These are phyloP conservation scores for Claviceps sp. DNA, from an alignment of 2,329 filamentous ascomycete genomes.

Conservation along the genomic window DNA sequence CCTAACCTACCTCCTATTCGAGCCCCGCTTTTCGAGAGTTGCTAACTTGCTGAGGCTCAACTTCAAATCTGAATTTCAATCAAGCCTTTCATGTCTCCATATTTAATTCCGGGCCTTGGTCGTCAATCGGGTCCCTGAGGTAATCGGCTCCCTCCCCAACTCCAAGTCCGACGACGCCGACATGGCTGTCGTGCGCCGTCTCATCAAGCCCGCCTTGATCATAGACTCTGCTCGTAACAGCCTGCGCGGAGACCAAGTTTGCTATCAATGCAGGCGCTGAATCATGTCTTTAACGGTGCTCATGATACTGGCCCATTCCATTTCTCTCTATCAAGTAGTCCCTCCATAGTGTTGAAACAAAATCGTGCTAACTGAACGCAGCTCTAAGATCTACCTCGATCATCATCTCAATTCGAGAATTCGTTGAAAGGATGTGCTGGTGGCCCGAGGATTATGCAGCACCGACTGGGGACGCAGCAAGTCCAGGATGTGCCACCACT, in stretches of 20 bases:
- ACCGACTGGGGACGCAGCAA: neutral
- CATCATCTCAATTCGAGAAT: neutral
- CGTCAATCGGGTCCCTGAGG: neutral
- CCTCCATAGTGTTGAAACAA: neutral
- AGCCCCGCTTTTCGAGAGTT: neutral
- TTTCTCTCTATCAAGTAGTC: neutral
- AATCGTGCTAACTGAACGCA: slow-evolving; percentile 1
- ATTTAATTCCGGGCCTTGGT: neutral
- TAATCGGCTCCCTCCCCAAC: neutral
- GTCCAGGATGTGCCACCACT: slow-evolving; percentile 1
- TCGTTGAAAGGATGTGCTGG: neutral
- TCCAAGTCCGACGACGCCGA: neutral
- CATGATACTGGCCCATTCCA: neutral
- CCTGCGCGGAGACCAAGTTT: neutral
- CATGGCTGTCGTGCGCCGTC: neutral
- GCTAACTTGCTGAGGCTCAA: too few species aligned
- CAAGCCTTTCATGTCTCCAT: neutral
- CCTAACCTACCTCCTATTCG: neutral
- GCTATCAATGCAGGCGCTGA: neutral
- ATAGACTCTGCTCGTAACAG: neutral
- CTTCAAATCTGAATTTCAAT: too few species aligned
- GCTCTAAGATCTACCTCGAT: neutral
- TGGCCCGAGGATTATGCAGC: neutral
- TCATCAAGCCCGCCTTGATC: neutral
- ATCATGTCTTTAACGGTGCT: neutral